These are phyloP conservation scores for Trichophyton schoenleinii DNA, from an alignment of 2,329 filamentous ascomycete genomes.

Conservation along the genomic window DNA sequence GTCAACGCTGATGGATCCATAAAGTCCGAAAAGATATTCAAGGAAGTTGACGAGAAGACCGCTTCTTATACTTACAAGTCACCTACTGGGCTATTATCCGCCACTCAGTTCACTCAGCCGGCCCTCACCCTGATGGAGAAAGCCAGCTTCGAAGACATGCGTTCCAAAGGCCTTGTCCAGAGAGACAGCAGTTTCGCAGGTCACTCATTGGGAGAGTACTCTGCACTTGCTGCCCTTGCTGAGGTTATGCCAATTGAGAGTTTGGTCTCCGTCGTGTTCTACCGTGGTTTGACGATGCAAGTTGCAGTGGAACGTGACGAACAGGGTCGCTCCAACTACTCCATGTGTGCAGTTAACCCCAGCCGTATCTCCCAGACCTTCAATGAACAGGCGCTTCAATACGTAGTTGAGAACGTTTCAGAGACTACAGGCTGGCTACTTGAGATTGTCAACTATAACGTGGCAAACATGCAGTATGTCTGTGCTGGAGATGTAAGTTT, in stretches of 20 bases:
- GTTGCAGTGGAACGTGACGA: constrained; percentile 95
- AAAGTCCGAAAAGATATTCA: constrained; percentile 99
- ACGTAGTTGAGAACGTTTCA: constrained; percentile 88
- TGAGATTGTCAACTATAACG: constrained; percentile 95
- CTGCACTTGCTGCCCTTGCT: constrained; percentile 83
- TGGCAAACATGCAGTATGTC: constrained; percentile 59
- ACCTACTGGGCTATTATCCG: constrained; percentile 84
- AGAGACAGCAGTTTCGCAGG: constrained; percentile 94
- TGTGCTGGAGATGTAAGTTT: constrained; percentile 48
- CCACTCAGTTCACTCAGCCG: constrained; percentile 96
- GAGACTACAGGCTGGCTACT: constrained; percentile 91
- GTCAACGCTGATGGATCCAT: constrained; percentile 80
- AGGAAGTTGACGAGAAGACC: constrained; percentile 85
- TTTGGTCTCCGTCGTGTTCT: constrained; percentile 96
- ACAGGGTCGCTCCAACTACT: constrained; percentile 88
- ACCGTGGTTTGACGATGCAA: constrained; percentile 97
- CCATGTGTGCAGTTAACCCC: constrained; percentile 98
- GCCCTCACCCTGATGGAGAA: constrained; percentile 98
- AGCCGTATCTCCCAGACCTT: constrained; percentile 97
- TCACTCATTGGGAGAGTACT: constrained; percentile 97
- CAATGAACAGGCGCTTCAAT: constrained; percentile 93
- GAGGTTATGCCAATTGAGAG: constrained; percentile 99
- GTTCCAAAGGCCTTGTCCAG: constrained; percentile 87
- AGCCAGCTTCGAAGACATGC: constrained; percentile 98
- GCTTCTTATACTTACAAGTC: constrained; percentile 96